Conservation (phyloP, 2,329 filamentous ascomycete genomes). For the Botrytis pseudocinerea region DNA sequence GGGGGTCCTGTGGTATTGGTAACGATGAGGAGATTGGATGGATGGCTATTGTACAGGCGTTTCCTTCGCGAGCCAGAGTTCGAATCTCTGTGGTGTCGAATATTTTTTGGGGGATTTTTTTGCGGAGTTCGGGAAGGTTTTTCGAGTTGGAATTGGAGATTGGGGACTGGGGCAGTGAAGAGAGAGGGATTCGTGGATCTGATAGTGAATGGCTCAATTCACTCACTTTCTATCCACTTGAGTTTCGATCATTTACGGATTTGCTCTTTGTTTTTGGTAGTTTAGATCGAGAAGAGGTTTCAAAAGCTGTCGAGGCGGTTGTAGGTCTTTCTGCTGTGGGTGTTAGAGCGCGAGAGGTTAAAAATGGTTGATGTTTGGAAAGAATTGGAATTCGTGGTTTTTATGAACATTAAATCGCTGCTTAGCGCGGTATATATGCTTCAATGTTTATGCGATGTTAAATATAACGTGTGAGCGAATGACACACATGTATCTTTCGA, state of each 20-base stretch:
- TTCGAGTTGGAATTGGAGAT: no score
- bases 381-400: neutral
- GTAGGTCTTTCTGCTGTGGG: neutral
- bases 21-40: neutral
- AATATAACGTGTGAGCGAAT: neutral
- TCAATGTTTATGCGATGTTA: neutral
- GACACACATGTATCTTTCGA: neutral
- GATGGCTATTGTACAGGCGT: conserved; percentile 32
- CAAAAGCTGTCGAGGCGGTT: neutral
- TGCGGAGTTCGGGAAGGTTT: fast-evolving
- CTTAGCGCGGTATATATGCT: no score
- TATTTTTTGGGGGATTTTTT: neutral
- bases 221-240: neutral
- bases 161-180: no score
- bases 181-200: no score
- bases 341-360: neutral
- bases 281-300: neutral
- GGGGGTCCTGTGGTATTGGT: neutral
- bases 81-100: conserved; percentile 44
- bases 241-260: neutral
- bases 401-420: neutral
- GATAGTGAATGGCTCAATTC: neutral
- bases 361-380: neutral
- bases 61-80: conserved; percentile 46
- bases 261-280: neutral